A percentile compares a stretch with the other conserved stretches of the same genome.
These are phyloP conservation scores for Lumnitzera littorea DNA, from an alignment of 345 rosid species.

Conservation along the genomic window DNA sequence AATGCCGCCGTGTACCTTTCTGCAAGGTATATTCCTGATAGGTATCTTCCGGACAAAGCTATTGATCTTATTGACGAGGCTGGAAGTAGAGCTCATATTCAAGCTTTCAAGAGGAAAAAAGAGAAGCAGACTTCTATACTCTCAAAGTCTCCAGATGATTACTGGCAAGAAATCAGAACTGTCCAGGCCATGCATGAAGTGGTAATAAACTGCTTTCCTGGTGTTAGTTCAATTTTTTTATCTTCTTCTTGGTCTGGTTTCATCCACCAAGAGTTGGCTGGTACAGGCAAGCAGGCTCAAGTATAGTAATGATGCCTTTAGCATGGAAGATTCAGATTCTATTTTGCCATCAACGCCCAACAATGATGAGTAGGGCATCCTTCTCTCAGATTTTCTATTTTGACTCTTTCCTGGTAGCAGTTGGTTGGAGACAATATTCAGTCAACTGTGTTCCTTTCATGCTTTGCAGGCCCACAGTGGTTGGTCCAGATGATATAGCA, in stretches of 20 bases:
- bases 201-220: constrained; percentile 35
- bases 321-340: constrained; percentile 42
- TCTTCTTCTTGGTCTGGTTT: constrained; percentile 5
- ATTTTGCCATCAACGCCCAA: constrained; percentile 39
- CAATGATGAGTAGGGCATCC: constrained; percentile 51
- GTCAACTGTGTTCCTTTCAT: constrained; percentile 16
- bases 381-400: neutral
- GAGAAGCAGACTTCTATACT: constrained; percentile 74
- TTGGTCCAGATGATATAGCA: constrained; percentile 94
- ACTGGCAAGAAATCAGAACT: constrained; percentile 96
- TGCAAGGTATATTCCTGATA: constrained; percentile 80
- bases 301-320: constrained; percentile 32
- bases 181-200: constrained; percentile 97
- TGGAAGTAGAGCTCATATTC: constrained; percentile 90
- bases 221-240: neutral
- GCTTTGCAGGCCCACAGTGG: constrained; percentile 49
- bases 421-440: neutral
- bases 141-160: constrained; percentile 76
- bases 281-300: constrained; percentile 53
- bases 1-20: constrained; percentile 88
- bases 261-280: constrained; percentile 23
- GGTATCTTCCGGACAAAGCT: constrained; percentile 97
- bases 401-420: too few relatives aligned
- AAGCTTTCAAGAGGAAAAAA: constrained; percentile 75
- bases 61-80: constrained; percentile 98